Conservation (phyloP, 306 rosid species). For the Medicago arabica region DNA sequence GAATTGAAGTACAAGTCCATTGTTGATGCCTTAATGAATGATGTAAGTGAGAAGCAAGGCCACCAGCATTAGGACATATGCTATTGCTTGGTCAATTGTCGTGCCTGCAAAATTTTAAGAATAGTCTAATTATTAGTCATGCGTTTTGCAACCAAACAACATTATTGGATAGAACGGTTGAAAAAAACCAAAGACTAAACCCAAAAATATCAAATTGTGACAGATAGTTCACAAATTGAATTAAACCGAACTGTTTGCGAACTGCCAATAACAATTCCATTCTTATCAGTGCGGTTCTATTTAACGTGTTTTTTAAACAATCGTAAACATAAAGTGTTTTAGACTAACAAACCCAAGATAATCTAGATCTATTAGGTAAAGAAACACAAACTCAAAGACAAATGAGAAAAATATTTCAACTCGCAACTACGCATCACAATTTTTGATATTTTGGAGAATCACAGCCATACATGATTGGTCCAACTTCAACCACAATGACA, state of each 20-base stretch:
- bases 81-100: conserved; percentile 75
- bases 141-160: neutral
- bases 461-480: neutral
- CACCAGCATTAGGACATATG: conserved; percentile 70
- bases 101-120: conserved; percentile 61
- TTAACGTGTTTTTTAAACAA: neutral
- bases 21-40: conserved; percentile 58
- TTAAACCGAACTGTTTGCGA: too few relatives aligned
- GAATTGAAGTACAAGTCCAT: neutral
- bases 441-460: neutral
- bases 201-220: too few relatives aligned
- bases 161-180: neutral
- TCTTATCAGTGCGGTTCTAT: neutral
- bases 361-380: neutral
- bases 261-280: too few relatives aligned
- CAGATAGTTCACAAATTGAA: too few relatives aligned
- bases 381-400: neutral
- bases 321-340: neutral
- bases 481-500: neutral
- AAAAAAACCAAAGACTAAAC: too few relatives aligned
- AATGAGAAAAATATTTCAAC: neutral
- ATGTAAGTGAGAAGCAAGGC: conserved; percentile 78
- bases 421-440: neutral
- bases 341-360: neutral
- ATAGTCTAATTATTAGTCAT: conserved; percentile 5